Evolutionary conservation across 2,329 filamentous ascomycete species (phyloP).

Genomic region (Monosporascus sp.): DNA sequence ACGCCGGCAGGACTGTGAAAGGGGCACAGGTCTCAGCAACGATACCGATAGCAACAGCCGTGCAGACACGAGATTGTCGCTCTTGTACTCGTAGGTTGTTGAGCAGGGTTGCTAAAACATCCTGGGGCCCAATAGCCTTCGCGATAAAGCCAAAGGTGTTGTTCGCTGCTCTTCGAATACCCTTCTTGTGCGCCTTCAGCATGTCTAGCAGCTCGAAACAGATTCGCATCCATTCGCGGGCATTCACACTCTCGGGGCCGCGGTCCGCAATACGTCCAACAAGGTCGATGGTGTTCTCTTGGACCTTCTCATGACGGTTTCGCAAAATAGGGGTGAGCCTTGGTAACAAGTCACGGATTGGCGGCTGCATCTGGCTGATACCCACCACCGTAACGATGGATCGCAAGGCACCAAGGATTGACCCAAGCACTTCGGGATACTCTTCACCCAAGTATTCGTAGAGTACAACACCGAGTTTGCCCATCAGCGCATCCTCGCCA

Average conservation of each 20-base stretch:
- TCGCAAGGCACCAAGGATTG: constrained; percentile 88
- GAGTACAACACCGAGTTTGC: constrained; percentile 86
- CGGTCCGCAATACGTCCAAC: constrained; percentile 97
- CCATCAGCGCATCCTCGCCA: constrained; percentile 91
- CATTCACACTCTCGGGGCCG: constrained; percentile 92
- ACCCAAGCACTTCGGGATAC: constrained; percentile 95
- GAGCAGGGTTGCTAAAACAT: constrained; percentile 89
- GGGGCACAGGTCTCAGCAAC: constrained; percentile 97
- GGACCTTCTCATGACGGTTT: constrained; percentile 98
- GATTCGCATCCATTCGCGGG: constrained; percentile 99
- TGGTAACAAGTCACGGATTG: constrained; percentile 91
- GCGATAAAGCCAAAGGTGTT: constrained; percentile 99
- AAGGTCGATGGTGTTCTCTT: constrained; percentile 97
- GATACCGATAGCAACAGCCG: constrained; percentile 95
- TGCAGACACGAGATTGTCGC: constrained; percentile 96
- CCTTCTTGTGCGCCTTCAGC: constrained; percentile 99
- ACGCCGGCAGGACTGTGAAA: constrained; percentile 93
- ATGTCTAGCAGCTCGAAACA: constrained; percentile 98
- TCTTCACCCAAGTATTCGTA: constrained; percentile 99
- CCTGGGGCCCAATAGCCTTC: constrained; percentile 96
- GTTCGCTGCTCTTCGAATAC: constrained; percentile 94
- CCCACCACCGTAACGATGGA: constrained; percentile 97
- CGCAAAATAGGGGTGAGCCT: constrained; percentile 95
- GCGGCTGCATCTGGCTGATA: constrained; percentile 96
- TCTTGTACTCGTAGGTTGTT: constrained; percentile 97